A percentile compares a stretch with the other conserved stretches of the same genome.
Evolutionary conservation across 805 yeast species (phyloP).

Genomic region (Ogataea nakhonphanomensis): DNA sequence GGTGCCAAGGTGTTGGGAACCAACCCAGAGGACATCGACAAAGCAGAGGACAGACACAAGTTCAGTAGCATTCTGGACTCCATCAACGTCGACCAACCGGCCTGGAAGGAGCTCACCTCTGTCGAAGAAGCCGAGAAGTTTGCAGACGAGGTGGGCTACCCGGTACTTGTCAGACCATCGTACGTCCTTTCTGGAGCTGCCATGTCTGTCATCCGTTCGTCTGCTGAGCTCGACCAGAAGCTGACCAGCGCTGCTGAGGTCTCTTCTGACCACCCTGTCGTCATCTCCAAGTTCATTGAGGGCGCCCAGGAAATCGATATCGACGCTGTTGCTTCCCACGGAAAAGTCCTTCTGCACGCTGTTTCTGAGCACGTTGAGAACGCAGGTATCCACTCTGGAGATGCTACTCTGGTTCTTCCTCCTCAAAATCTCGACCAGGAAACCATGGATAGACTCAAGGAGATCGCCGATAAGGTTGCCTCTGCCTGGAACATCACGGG

Average conservation of each 20-base stretch:
- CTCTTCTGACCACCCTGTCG: constrained; percentile 97
- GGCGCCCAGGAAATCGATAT: constrained; percentile 97
- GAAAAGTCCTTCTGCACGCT: constrained; percentile 93
- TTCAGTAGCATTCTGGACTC: constrained; percentile 95
- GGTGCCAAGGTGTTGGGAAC: constrained; percentile 95
- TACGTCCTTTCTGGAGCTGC: constrained; percentile 98
- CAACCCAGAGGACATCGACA: constrained; percentile 96
- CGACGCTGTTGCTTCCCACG: constrained; percentile 97
- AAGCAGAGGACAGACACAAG: constrained; percentile 97
- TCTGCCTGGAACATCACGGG: constrained; percentile 93
- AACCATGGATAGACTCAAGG: constrained; percentile 86
- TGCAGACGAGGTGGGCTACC: constrained; percentile 87
- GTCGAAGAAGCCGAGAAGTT: constrained; percentile 88
- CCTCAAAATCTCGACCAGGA: constrained; percentile 93
- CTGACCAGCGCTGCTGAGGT: constrained; percentile 94
- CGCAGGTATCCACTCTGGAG: constrained; percentile 99
- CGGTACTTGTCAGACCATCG: constrained; percentile 96
- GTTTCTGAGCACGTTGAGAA: constrained; percentile 98
- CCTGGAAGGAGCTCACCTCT: constrained; percentile 97
- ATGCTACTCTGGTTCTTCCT: constrained; percentile 94
- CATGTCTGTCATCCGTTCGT: constrained; percentile 92
- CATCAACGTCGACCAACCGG: constrained; percentile 97
- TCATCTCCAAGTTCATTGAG: constrained; percentile 93
- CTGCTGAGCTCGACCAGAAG: constrained; percentile 82
- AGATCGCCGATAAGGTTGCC: constrained; percentile 94